A percentile compares a stretch with the other conserved stretches of the same genome.
Conservation (phyloP, 2,329 filamentous ascomycete species). For the Periconia sp. region DNA sequence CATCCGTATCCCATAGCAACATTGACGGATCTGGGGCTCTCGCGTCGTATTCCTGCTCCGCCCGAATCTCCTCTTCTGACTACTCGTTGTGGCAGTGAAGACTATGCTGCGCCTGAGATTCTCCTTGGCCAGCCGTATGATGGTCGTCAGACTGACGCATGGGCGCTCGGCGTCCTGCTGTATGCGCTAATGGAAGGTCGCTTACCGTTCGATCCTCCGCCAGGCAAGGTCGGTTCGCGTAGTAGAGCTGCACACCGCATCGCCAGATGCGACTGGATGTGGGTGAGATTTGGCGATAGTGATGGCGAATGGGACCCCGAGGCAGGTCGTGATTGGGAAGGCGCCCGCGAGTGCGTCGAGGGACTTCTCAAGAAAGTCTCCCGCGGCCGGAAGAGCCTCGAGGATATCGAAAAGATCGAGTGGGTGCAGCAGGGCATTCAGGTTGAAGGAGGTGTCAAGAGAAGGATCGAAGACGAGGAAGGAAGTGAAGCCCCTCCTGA, state of each 20-base stretch:
- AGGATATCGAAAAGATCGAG: slow-evolving; percentile 71
- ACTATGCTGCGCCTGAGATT: slow-evolving; percentile 96
- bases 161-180: slow-evolving; percentile 91
- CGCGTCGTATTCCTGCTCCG: slow-evolving; percentile 75
- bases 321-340: slow-evolving; percentile 69
- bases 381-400: slow-evolving; percentile 73
- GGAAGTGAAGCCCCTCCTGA: slow-evolving; percentile 18
- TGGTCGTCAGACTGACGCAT: slow-evolving; percentile 88
- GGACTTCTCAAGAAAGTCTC: slow-evolving; percentile 82
- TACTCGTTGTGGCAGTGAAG: slow-evolving; percentile 92
- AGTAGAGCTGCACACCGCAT: slow-evolving; percentile 90
- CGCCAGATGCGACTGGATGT: slow-evolving; percentile 92
- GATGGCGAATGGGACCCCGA: slow-evolving; percentile 84
- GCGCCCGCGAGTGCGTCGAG: slow-evolving; percentile 82
- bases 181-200: slow-evolving; percentile 94
- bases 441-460: slow-evolving; percentile 65
- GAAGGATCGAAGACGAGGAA: slow-evolving; percentile 57
- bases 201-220: slow-evolving; percentile 88
- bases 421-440: slow-evolving; percentile 81
- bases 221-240: slow-evolving; percentile 76
- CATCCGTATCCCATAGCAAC: slow-evolving; percentile 86
- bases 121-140: slow-evolving; percentile 95
- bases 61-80: slow-evolving; percentile 85
- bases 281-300: slow-evolving; percentile 83
- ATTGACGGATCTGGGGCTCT: slow-evolving; percentile 89